Percentiles rank a stretch among this genome's conserved stretches.
Conservation (phyloP, 768 basidiomycete species). For the Suillus variegatus region DNA sequence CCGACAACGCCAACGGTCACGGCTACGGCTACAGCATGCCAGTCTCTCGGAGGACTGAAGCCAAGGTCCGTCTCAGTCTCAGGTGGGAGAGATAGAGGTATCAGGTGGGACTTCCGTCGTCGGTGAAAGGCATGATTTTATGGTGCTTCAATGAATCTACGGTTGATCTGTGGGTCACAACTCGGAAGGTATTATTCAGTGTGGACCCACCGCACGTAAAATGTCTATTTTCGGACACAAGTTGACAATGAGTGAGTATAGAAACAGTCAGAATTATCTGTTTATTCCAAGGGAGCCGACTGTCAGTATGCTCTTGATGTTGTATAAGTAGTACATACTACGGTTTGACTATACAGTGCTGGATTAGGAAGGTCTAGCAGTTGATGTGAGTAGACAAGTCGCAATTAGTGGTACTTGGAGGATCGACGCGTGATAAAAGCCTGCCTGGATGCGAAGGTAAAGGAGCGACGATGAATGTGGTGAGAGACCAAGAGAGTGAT, state of each 20-base stretch:
- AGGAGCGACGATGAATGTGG: slow-evolving; percentile 12
- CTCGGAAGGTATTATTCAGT: neutral
- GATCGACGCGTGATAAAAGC: neutral
- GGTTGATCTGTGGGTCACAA: neutral
- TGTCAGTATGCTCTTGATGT: neutral
- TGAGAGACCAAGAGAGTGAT: slow-evolving; percentile 10
- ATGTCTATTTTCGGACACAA: neutral
- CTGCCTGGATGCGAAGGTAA: neutral
- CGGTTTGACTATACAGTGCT: slow-evolving; percentile 1
- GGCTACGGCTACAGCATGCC: slow-evolving; percentile 24
- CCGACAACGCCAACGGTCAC: slow-evolving; percentile 28
- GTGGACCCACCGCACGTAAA: neutral
- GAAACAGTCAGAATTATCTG: neutral
- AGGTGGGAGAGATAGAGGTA: slow-evolving; percentile 11
- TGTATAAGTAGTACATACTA: neutral
- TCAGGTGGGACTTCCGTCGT: slow-evolving; percentile 7
- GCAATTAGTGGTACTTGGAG: neutral
- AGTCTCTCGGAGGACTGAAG: slow-evolving; percentile 17
- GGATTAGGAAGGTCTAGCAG: slow-evolving; percentile 15
- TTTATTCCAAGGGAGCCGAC: neutral
- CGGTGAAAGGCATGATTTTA: slow-evolving; percentile 15
- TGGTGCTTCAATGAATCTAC: neutral
- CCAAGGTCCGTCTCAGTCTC: slow-evolving; percentile 3
- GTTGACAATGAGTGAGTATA: neutral
- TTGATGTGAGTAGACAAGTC: slow-evolving; percentile 2